A percentile compares a stretch with the other conserved stretches of the same genome.
These are phyloP conservation scores for Brassica juncea DNA, from an alignment of 345 rosid genomes.

Conservation along the genomic window DNA sequence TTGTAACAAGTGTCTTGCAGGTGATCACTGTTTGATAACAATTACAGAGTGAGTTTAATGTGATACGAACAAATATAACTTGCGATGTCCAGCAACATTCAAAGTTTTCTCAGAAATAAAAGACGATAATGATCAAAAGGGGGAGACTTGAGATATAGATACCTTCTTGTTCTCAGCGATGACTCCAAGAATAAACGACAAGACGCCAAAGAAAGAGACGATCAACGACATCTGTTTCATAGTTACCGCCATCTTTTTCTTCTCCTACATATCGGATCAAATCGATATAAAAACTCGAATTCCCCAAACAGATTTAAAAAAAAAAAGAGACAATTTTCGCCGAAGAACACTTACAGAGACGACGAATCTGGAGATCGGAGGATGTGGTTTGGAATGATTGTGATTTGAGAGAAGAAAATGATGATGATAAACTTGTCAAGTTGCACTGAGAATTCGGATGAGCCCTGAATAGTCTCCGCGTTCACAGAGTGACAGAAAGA, in stretches of 20 bases:
- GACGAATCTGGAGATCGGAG: constrained; percentile 1
- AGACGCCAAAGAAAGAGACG: constrained; percentile 53
- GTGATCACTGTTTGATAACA: constrained; percentile 2
- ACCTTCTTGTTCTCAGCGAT: constrained; percentile 90
- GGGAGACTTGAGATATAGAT: not conserved
- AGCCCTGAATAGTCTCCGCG: constrained; percentile 21
- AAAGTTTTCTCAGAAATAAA: not conserved
- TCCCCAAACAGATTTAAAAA: not conserved
- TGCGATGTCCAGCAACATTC: not conserved
- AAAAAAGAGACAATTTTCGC: not conserved
- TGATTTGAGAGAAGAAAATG: not conserved
- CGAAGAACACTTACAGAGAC: not conserved
- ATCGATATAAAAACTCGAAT: not conserved
- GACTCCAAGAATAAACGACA: constrained; percentile 70
- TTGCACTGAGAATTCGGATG: constrained; percentile 25
- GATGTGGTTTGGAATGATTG: constrained; percentile 1
- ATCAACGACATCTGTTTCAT: constrained; percentile 62
- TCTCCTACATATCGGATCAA: not conserved
- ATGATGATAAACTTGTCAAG: not conserved
- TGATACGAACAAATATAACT: not conserved
- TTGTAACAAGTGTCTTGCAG: not conserved
- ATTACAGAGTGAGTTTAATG: not conserved
- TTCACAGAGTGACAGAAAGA: not conserved
- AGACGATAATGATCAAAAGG: not conserved
- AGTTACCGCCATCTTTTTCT: constrained; percentile 55